Evolutionary conservation across 768 basidiomycete species (phyloP), one percentile per base, ranked within the genome.

Genomic region (Thelephora aurantiotincta): DNA sequence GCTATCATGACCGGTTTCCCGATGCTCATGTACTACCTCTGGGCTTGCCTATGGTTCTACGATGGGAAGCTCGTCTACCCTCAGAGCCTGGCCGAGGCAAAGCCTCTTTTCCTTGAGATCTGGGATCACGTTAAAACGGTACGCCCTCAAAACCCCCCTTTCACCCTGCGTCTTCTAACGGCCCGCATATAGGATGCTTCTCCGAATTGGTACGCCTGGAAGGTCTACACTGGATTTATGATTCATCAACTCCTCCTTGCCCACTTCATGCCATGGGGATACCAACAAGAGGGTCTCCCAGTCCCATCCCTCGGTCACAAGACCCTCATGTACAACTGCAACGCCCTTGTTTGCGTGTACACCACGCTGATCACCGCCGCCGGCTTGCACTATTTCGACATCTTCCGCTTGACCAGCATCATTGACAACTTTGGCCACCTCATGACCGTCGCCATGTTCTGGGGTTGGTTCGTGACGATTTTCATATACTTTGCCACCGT

Each of bases 1-100:
- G 85, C 83, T 11, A 98, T 99, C 67, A 98, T 99, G 85, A 71
- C 80, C 16, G 82, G 85, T 43, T 99, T 99, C 60, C 96, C 96
- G 0, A 63, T 83, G 20, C 73, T 98, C 51, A 98, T 99, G 92
- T 99, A 96, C 64, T 99, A 98, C 68, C 76, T 98, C 52, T 97
- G 91, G 90, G 89, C 89, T 50, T 99, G 96, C 59, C 74, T 97
- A 33, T 89, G 84, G 79, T 94, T 93, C 64, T 92, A 97, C 60
- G 84, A 96, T 54, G 96, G 96, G 36, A 73, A 74, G 53, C 68
- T 92, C 33, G 76, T 83, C 6, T 63, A 71, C 52, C 92, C 91
- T 0, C 65, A 64, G 12, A 84, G 84, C 6, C 50, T 74, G 23
- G 77, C 75, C 22, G 86, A 88, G 49, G 71, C 92, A 35, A 53